Base-by-base conservation (phyloP, 192 early-diverging fungal genomes). In the Coemansia asiatica region DNA sequence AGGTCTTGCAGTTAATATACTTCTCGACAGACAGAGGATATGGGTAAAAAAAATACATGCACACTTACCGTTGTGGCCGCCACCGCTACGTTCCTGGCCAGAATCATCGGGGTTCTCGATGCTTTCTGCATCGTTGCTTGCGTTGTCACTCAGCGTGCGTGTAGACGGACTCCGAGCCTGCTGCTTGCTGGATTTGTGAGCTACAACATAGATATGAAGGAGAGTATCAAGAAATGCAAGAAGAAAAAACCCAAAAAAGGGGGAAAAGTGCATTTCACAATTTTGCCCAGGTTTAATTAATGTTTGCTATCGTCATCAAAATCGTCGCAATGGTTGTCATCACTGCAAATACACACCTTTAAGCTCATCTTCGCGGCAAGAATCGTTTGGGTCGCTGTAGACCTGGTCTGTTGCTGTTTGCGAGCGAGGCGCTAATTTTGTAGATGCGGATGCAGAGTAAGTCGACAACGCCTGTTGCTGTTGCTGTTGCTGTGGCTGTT, bases 51-150 rank as follows among this genome's bases (percentile, higher is more conserved):
- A 29, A 55, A 16, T 15, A 21, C 15, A 26, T 53, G 46, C 46
- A 46, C 55, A 72, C 67, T 60, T 78, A 81, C 78, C 78, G 25
- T 81, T 71, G 55, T 35, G 62, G 26, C 60, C 71, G n/a, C 71
- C 71, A 27, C 71, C 71, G 1, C 15, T 19, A 36, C 62, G 62
- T 7, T 64, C 51, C 16, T 48, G 47, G 49, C 6, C n/a, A 3
- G 59, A 25, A 7, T 60, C 40, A 7, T 44, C 40, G 22, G 25
- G 25, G 40, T 60, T 44, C 3, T 64, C 62, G 51, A 19, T 27
- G 33, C 48, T 47, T 10, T 64, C 49, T 33, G 51, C 25, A 21
- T 50, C 62, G 60, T 49, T 61, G 60, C 60, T 35, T 18, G 35
- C 21, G n/a, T 44, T 31, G 31, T 49, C 50, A 25, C 40, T 27